phyloP scores from a whole-genome alignment of 192 early-diverging fungal species.

The Dissophora ornata region DNA sequence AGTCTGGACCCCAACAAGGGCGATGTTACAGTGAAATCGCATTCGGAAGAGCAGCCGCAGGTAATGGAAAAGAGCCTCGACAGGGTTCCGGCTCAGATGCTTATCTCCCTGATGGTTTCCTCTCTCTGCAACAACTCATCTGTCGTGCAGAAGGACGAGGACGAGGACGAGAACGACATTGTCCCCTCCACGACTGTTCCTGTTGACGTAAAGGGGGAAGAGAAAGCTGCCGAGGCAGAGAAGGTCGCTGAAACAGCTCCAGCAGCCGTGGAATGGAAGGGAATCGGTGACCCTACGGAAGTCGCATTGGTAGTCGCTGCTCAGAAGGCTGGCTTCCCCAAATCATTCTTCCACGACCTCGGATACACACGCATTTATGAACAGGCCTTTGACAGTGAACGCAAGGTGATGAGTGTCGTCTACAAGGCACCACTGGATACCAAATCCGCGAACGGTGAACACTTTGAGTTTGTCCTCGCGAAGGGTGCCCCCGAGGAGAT shows the following conservation, averaged over 20 bases:
- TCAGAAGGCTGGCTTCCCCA: slow-evolving; percentile 80
- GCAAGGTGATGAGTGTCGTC: slow-evolving; percentile 93
- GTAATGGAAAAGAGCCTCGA: slow-evolving; percentile 57
- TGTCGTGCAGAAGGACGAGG: slow-evolving; percentile 65
- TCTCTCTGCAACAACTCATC: slow-evolving; percentile 88
- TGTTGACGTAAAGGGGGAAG: slow-evolving; percentile 5
- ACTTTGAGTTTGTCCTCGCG: slow-evolving; percentile 69
- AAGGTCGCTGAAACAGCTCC: slow-evolving; percentile 42
- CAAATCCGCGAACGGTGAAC: slow-evolving; percentile 15
- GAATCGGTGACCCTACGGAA: slow-evolving; percentile 94
- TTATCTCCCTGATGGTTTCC: slow-evolving; percentile 74
- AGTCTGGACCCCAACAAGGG: slow-evolving; percentile 61
- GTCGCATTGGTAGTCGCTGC: slow-evolving; percentile 88
- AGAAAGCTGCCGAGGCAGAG: slow-evolving; percentile 7
- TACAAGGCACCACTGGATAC: slow-evolving; percentile 59
- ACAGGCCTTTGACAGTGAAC: slow-evolving; percentile 91
- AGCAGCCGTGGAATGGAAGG: slow-evolving; percentile 65
- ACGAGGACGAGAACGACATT: slow-evolving; percentile 65
- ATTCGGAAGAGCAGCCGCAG: slow-evolving; percentile 21
- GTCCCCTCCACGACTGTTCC: slow-evolving; percentile 57
- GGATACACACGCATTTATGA: slow-evolving; percentile 75
- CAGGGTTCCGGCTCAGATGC: slow-evolving; percentile 60
- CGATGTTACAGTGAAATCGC: slow-evolving; percentile 35
- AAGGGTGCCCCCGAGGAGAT: slow-evolving; percentile 96
- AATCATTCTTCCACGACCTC: slow-evolving; percentile 65